Evolutionary conservation across 2,329 filamentous ascomycete genomes (phyloP).

Genomic region (Penicillium rolfsii): DNA sequence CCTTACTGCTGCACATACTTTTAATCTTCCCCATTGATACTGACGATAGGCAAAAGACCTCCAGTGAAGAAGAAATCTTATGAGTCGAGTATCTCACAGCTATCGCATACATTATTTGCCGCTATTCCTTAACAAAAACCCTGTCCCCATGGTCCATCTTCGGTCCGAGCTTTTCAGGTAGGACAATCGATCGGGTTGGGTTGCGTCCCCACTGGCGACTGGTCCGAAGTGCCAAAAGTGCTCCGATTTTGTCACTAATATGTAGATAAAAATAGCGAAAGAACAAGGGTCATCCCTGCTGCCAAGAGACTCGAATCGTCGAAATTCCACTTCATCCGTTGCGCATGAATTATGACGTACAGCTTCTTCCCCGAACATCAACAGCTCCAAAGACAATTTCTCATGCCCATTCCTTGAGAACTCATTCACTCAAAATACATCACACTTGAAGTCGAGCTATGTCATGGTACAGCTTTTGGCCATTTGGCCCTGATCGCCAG

Average conservation of each 20-base stretch:
- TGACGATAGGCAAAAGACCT: neutral
- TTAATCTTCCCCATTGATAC: neutral
- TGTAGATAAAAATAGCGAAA: neutral
- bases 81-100: neutral
- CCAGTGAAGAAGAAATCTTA: neutral
- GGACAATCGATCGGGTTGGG: slow-evolving; percentile 10
- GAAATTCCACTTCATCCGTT: neutral
- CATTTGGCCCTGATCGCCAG: neutral
- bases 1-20: neutral
- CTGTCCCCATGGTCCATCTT: slow-evolving; percentile 8
- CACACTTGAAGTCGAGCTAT: neutral
- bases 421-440: neutral
- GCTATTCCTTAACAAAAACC: neutral
- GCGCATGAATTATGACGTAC: slow-evolving; percentile 1
- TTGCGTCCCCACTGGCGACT: slow-evolving; percentile 5
- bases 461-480: neutral
- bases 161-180: slow-evolving; percentile 8
- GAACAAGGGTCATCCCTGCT: slow-evolving; percentile 4
- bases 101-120: neutral
- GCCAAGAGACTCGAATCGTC: neutral
- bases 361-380: neutral
- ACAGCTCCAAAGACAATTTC: neutral
- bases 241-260: neutral
- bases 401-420: neutral
- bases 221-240: neutral